Conservation (phyloP, 1,139 yeast species). For the Torulaspora pretoriensis region DNA sequence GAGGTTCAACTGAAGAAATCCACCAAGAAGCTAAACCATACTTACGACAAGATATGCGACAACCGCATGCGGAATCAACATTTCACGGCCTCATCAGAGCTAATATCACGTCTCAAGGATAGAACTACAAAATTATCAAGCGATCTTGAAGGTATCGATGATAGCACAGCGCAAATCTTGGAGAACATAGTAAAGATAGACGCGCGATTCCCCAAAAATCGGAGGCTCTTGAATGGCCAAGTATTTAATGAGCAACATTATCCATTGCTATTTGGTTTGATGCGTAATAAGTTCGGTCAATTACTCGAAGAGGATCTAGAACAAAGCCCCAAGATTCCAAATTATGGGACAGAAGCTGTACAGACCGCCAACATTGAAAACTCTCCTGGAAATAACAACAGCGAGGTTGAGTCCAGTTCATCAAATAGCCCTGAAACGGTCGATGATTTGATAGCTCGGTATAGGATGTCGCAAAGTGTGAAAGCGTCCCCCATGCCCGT, state of each 20-base stretch:
- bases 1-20: constrained; percentile 27
- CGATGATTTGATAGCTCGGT: constrained; percentile 3
- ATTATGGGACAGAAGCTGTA: not conserved
- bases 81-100: constrained; percentile 8
- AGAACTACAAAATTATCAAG: constrained; percentile 1
- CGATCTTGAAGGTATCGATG: constrained; percentile 4
- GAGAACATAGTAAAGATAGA: constrained; percentile 17
- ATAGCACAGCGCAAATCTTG: constrained; percentile 9
- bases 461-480: constrained; percentile 4
- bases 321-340: not conserved
- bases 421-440: not conserved
- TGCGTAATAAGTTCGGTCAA: constrained; percentile 16
- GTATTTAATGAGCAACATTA: constrained; percentile 26
- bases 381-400: no score
- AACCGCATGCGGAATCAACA: constrained; percentile 14
- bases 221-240: constrained; percentile 19
- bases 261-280: constrained; percentile 25
- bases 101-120: constrained; percentile 7
- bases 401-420: no score
- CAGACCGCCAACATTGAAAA: not conserved
- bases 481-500: not conserved
- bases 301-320: not conserved
- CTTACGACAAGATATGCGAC: constrained; percentile 19
- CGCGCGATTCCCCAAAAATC: constrained; percentile 16
- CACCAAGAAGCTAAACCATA: constrained; percentile 22